Base-by-base conservation (phyloP, 768 basidiomycete species). In the Trichaptum fuscoviolaceum region DNA sequence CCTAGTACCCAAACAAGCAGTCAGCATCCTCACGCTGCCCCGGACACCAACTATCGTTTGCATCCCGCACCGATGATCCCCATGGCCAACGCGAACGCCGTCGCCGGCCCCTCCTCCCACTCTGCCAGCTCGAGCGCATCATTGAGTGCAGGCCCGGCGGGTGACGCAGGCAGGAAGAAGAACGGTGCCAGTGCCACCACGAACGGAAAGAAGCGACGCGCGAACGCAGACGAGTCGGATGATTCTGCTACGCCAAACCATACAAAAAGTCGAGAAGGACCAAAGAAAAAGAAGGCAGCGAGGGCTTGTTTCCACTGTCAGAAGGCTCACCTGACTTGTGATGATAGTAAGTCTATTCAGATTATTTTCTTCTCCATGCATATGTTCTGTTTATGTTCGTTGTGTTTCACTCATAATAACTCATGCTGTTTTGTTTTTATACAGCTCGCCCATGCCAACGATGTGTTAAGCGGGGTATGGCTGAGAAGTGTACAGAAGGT, bases 281-380 rank as follows among this genome's bases (percentile, higher is more conserved):
- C 90, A 35, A 94, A 92, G 85, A 96, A 95, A 85, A 96, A 95
- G 84, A 95, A 96, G 77, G 94, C 95, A 0, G 92, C 86, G 71
- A 87, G 95, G 61, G 96, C 96, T 62, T 99, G 96, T 75, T 90
- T 92, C 69, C 92, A 94, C 71, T 99, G 96, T 76, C 96, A 98
- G 78, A 96, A 95, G 76, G 95, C 95, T 1, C 96, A 99, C 77
- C 81, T 99, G 70, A 99, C 96, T n/a, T 99, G 96, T 76, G 96
- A 99, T 76, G 96, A 98, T 74, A 88, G 96, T 97, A 73, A 75
- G 92, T 86, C 42, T 71, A 62, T 66, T 66, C 64, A 63, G 36
- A 27, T 18, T 63, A 15, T 65, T 62, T 25, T 24, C 57, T 63
- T 36, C 27, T 65, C 34, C 69, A 17, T 57, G 15, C 8, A 35